These are phyloP conservation scores for Boletus rufocinnamomeus DNA, from an alignment of 768 basidiomycete species.

Conservation along the genomic window DNA sequence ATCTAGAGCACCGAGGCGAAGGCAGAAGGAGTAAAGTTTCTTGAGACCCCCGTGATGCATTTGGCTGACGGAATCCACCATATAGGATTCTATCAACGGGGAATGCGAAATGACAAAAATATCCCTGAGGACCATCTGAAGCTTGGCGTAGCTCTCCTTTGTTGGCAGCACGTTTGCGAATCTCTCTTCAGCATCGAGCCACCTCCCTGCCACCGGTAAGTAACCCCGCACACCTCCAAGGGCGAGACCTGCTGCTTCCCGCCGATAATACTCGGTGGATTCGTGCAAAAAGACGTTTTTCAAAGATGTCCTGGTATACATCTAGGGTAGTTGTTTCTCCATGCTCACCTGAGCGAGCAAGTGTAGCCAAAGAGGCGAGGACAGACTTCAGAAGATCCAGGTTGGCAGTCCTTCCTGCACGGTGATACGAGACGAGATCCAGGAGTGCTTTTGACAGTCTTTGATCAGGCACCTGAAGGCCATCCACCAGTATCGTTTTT, in stretches of 20 bases:
- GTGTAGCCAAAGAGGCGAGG: constrained; percentile 1
- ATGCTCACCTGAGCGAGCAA: background rate
- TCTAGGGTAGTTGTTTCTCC: background rate
- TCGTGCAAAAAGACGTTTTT: constrained; percentile 1
- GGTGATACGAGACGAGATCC: background rate
- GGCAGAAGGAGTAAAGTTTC: background rate
- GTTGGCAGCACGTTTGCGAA: background rate
- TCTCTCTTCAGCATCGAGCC: background rate
- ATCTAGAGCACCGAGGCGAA: background rate
- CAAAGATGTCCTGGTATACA: constrained; percentile 1
- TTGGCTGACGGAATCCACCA: background rate
- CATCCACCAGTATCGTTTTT: background rate
- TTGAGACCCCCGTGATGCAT: background rate
- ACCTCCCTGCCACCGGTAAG: background rate
- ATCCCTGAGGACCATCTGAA: background rate
- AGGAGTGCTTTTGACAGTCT: constrained; percentile 1
- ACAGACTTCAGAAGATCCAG: background rate
- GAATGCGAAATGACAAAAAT: background rate
- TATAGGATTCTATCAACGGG: background rate
- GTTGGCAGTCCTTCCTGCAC: background rate
- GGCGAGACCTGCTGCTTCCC: background rate
- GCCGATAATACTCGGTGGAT: background rate
- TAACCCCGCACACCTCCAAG: constrained; percentile 1
- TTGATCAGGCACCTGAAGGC: background rate
- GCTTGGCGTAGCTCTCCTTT: background rate